A percentile compares a stretch with the other conserved stretches of the same genome.
These are phyloP conservation scores for Blastosporella zonata DNA, from an alignment of 1,284 basidiomycete species.

Conservation along the genomic window DNA sequence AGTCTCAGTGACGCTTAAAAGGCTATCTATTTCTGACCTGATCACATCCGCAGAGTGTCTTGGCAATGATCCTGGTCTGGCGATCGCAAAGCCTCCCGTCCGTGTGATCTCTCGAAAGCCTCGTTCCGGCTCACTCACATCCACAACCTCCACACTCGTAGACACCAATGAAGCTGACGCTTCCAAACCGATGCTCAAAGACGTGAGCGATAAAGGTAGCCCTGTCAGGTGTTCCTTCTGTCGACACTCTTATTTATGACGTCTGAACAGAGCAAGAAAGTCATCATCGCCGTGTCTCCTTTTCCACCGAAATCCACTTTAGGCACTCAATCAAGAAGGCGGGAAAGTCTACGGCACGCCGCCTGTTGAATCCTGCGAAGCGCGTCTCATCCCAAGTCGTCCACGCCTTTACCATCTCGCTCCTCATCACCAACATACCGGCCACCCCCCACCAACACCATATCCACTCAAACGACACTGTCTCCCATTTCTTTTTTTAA, in stretches of 20 bases:
- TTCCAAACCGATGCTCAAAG: not conserved
- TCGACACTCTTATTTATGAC: not conserved
- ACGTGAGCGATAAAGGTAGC: not conserved
- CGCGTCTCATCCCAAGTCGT: not conserved
- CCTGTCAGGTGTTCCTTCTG: not conserved
- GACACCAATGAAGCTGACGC: not conserved
- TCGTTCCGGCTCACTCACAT: constrained; percentile 1
- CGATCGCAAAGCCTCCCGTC: not conserved
- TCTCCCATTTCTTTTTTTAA: not conserved
- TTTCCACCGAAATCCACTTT: not conserved
- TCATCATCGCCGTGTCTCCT: not conserved
- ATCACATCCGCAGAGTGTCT: constrained; percentile 4
- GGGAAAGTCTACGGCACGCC: not conserved
- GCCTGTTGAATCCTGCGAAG: not conserved
- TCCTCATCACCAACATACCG: not conserved
- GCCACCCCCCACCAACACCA: not conserved
- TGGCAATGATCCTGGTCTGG: constrained; percentile 1
- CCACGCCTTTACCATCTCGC: not conserved
- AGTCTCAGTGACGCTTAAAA: too few relatives aligned
- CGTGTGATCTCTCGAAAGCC: not conserved
- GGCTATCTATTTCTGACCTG: not conserved
- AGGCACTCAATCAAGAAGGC: not conserved
- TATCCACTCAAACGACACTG: not conserved
- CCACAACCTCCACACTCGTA: not conserved
- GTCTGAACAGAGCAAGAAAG: not conserved